Evolutionary conservation across 2,329 filamentous ascomycete species (phyloP), one percentile per base, ranked within the genome.

Genomic region (Fusarium sp.): DNA sequence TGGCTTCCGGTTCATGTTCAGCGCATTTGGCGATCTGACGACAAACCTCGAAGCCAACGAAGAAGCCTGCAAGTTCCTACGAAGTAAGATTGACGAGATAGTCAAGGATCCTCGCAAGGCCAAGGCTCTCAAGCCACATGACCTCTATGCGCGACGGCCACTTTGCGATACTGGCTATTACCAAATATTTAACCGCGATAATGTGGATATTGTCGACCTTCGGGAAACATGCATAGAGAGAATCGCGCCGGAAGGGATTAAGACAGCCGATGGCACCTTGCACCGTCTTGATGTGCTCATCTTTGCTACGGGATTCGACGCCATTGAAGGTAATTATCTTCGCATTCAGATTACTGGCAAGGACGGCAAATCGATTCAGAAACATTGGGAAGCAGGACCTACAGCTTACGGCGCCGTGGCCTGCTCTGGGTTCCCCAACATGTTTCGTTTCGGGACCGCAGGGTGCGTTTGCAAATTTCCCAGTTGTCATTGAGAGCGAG

Each of bases 221-320:
- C 52, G 52, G 8, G 52, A 57, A 57, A 57, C 32, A 13, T 13
- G 32, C 6, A 57, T 57, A 0, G 76, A 79, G 5, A 73, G 77
- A 5, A 78, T 87, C 25, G 83, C 79, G 0, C 75, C 80, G 4
- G 80, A 74, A 0, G 86, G 85, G 0, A 79, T 87, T 54, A 72
- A 72, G 27, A 80, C 81, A 0, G 11, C n/a, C 1, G 80, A 82
- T 20, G 82, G 82, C 4, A 81, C 79, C 1, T 72, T 81, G 2
- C 71, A 82, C 39, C 70, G 72, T 14, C 69, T 81, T 6, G 85
- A 86, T 64, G 77, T 83, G 8, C 72, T 86, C 37, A 79, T 83
- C 64, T 79, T 84, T 45, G 52, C 52, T 10, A 57, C 52, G n/a
- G 52, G 52, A 16, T 57, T 57, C 6, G 52, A 57, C 16, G 52